A percentile compares a stretch with the other conserved stretches of the same genome.
These are phyloP conservation scores for Fusarium sp. DNA, from an alignment of 2,329 filamentous ascomycete genomes.

Conservation along the genomic window DNA sequence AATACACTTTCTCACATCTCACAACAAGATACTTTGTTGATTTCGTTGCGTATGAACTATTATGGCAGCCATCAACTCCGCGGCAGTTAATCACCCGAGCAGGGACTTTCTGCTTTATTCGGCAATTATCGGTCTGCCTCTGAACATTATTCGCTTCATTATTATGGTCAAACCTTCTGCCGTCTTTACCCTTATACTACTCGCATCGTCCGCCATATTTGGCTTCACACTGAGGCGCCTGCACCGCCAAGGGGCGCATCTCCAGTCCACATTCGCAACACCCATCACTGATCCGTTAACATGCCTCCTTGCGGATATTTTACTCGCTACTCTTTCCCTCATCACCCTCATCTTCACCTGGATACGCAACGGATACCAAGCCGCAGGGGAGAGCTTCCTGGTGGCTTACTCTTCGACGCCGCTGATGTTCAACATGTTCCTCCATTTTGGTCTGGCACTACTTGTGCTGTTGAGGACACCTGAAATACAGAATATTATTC, in stretches of 20 bases:
- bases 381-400: background rate
- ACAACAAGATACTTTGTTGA: too few relatives aligned
- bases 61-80: background rate
- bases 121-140: background rate
- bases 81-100: background rate
- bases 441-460: background rate
- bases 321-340: background rate
- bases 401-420: background rate
- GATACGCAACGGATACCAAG: background rate
- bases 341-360: slow-evolving; percentile 4
- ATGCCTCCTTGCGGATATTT: background rate
- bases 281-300: background rate
- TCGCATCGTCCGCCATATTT: background rate
- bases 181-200: slow-evolving; percentile 1
- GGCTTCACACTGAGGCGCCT: slow-evolving; percentile 4
- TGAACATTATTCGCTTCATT: slow-evolving; percentile 13
- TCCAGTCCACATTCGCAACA: background rate
- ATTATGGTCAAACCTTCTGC: slow-evolving; percentile 3
- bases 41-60: too few relatives aligned
- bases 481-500: background rate
- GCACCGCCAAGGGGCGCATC: background rate
- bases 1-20: too few relatives aligned
- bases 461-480: slow-evolving; percentile 1
- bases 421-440: slow-evolving; percentile 9
- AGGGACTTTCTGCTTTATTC: background rate